Percentiles rank a stretch among this genome's conserved stretches.
phyloP scores from a whole-genome alignment of 768 basidiomycete species.

The Hemileccinum impolitum region DNA sequence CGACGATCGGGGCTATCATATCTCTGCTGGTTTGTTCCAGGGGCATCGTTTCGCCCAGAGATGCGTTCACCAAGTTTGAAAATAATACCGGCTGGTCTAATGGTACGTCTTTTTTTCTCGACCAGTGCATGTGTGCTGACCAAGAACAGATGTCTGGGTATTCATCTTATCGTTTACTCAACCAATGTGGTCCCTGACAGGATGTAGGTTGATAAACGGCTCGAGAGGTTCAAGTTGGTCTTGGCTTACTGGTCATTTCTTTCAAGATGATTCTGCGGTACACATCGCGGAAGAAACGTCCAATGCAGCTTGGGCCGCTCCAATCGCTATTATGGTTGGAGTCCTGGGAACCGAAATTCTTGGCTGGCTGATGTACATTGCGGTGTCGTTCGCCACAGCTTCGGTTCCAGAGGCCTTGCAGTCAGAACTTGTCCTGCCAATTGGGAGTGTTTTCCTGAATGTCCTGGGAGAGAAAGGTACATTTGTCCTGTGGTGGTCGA shows the following conservation, averaged over 20 bases:
- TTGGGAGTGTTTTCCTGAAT: constrained; percentile 40
- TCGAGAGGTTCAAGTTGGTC: background rate
- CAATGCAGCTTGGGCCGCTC: constrained; percentile 41
- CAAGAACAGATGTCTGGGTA: constrained; percentile 18
- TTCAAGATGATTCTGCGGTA: constrained; percentile 44
- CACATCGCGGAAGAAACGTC: constrained; percentile 46
- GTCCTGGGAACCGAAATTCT: constrained; percentile 38
- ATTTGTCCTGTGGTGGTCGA: constrained; percentile 42
- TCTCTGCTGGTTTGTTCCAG: constrained; percentile 19
- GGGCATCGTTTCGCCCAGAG: constrained; percentile 13
- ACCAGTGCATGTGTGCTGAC: background rate
- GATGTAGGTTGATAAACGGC: constrained; percentile 12
- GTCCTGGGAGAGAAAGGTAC: constrained; percentile 40
- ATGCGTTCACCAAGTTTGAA: constrained; percentile 24
- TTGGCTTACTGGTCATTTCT: background rate
- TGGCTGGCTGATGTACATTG: constrained; percentile 42
- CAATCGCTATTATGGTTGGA: constrained; percentile 43
- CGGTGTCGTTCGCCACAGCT: constrained; percentile 40
- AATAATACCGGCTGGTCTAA: constrained; percentile 25
- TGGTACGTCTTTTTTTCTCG: constrained; percentile 4
- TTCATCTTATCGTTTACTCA: constrained; percentile 26
- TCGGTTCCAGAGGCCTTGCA: constrained; percentile 35
- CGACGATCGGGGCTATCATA: constrained; percentile 15
- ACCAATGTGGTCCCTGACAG: constrained; percentile 26
- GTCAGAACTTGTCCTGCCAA: constrained; percentile 35